Base-by-base conservation (phyloP, 1,139 yeast species). In the Hanseniaspora gamundiae region DNA sequence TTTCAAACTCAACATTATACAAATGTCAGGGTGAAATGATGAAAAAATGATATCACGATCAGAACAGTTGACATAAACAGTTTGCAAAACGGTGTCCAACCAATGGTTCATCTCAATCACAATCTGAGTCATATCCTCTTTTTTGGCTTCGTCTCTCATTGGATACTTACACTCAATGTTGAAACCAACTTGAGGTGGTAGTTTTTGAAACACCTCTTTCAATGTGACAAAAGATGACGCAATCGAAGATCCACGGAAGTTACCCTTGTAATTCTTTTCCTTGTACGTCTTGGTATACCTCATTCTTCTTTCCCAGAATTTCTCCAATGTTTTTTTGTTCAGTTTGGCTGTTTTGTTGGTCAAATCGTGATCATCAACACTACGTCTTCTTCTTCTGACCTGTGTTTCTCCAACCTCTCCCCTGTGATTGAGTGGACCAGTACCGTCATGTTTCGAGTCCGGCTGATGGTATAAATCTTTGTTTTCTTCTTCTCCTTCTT, bases 121-220 rank as follows among this genome's bases (percentile, higher is more conserved):
- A 50, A 84, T 70, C 51, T 82, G 83, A 24, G 94, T 95, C 78
- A 88, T 81, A 51, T 82, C 86, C 58, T 91, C 97, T 8, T 69
- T 69, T 60, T 87, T 85, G 0, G 94, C 91, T 64, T 91, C 97
- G 60, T 86, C 94, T 47, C 86, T 70, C 94, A 91, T 85, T 3
- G 98, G 97, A 58, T 87, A 91, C 59, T 87, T 91, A 63, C 94
- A 78, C 61, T 91, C 98, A 50, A 91, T 86, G 58, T 91, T 91
- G 66, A 91, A 88, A 0, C 98, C 98, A 20, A 88, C 94, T 49
- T 73, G 74, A 47, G 71, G 68, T 0, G 97, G 97, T 24, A 91
- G 66, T 51, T 84, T 84, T 56, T 74, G 73, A 67, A 91, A 86
- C 43, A 87, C 71, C 52, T 88, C 95, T 53, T 77, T 81, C 50